Evolutionary conservation across 1,284 basidiomycete genomes (phyloP), one percentile per base, ranked within the genome.

Genomic region (Ustilago curta): DNA sequence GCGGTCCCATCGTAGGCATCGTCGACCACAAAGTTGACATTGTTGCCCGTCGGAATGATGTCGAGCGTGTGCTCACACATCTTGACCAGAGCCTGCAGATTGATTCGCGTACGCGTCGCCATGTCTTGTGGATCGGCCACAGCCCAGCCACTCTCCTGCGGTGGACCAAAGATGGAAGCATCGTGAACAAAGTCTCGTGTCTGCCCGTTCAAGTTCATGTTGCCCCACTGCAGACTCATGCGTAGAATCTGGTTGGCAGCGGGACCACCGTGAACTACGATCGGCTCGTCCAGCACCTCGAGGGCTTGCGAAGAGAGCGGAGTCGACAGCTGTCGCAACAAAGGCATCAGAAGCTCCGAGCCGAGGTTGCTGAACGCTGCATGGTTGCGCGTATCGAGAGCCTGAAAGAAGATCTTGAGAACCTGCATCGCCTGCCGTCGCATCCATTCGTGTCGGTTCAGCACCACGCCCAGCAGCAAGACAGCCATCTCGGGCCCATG

Each of bases 221-320:
- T 74, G 50, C 77, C 70, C 76, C 75, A 80, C 52, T 78, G 79
- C 47, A 80, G 63, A 60, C 91, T 94, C 92, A 92, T 93, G 8
- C 91, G 90, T 42, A 95, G 87, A n/a, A 95, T 91, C 77, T 93
- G 92, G 64, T 91, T 91, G 0, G 92, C 92, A 4, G 91, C 88
- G 40, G 90, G 90, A 18, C 92, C 91, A 52, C 89, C 91, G n/a
- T 80, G 74, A 80, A 93, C 91, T 23, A 89, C 89, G 27, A 93
- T 90, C 0, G 93, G 94, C 79, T 95, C 92, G 79, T 97, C 94
- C 2, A 97, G 89, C 18, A 97, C 94, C 51, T 96, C 94, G 47
- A 97, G 88, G 0, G 95, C 95, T 71, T 93, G 90, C 4, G 91
- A 86, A 7, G 94, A 91, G 29, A 95, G 89, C 77, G 95, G 92